Evolutionary conservation across 1,284 basidiomycete species (phyloP).

Genomic region (Ustilago crameri): DNA sequence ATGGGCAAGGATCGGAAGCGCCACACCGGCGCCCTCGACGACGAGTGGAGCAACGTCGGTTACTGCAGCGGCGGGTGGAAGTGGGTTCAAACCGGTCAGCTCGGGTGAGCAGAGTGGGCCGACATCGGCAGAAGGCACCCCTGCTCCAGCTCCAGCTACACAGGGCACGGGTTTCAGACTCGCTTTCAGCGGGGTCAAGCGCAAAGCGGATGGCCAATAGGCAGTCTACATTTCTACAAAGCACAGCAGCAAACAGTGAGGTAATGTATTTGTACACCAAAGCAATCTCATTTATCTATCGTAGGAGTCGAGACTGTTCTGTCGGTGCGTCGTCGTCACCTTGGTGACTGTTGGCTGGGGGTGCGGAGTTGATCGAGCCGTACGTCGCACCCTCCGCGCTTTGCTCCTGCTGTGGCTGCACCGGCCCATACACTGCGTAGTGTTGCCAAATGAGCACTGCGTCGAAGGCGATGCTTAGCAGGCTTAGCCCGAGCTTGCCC

Average conservation of each 20-base stretch:
- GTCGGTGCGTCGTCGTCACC: background rate
- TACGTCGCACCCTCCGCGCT: background rate
- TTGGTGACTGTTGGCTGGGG: background rate
- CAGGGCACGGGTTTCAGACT: slow-evolving; percentile 16
- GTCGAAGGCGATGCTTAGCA: slow-evolving; percentile 69
- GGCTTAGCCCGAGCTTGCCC: slow-evolving; percentile 67
- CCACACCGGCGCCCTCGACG: slow-evolving; percentile 20
- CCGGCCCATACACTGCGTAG: slow-evolving; percentile 63
- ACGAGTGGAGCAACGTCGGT: background rate
- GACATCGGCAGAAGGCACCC: background rate
- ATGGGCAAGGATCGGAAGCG: slow-evolving; percentile 42
- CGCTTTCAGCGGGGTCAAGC: slow-evolving; percentile 28
- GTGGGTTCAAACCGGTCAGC: slow-evolving; percentile 18
- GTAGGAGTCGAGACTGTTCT: background rate
- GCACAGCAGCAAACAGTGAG: slow-evolving; percentile 4
- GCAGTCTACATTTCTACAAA: background rate
- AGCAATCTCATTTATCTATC: too few relatives aligned
- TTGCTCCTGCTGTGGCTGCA: background rate
- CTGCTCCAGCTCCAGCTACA: background rate
- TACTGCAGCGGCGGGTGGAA: background rate
- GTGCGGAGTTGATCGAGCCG: background rate
- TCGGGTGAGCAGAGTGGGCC: slow-evolving; percentile 4
- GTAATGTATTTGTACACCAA: too few relatives aligned
- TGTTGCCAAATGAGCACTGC: slow-evolving; percentile 69
- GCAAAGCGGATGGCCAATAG: slow-evolving; percentile 18